Base-by-base conservation (phyloP, 2,329 filamentous ascomycete genomes). In the Alternaria consortialis region DNA sequence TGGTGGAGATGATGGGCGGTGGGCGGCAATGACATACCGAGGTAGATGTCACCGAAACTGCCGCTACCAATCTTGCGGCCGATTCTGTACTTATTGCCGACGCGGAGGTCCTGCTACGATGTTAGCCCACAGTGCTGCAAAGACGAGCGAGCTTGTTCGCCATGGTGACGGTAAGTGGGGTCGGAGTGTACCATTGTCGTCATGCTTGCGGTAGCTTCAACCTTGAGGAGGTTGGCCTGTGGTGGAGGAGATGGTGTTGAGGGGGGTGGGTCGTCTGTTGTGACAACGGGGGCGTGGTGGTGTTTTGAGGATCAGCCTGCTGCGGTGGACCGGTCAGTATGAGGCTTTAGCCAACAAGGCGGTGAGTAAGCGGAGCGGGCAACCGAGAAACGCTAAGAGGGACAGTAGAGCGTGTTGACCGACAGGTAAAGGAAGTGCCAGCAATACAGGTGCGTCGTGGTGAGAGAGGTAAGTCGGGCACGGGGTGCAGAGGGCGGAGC, bases 71-170 rank as follows among this genome's bases (percentile, higher is more conserved):
- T 99, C 88, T 99, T 99, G 76, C 95, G 93, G 80, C 95, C 95
- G 82, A 99, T 98, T 75, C 95, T 93, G 89, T 99, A 99, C 80
- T 99, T 98, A 82, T 98, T 98, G 83, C 95, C 95, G 83, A 99
- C 95, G 78, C 95, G 93, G 76, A 99, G 90, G 88, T 99, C 95
- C 94, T 98, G 75, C 29, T 42, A 62, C 36, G 12, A 11, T 61
- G 74, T 77, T 64, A 77, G 74, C 66, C 59, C 62, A n/a, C 39
- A 52, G 46, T 37, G 27, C 48, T 65, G 57, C 59, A 56, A 57
- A 60, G 59, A 62, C 54, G 62, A 52, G 61, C 53, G 62, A 52
- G 61, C 53, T 60, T 60, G 56, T 61, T 50, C 51, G 59, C 44
- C 50, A 63, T 53, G 56, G 53, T 52, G 60, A 61, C 61, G 63